These are phyloP conservation scores for Boletus fagicola DNA, from an alignment of 768 basidiomycete genomes.

Conservation along the genomic window DNA sequence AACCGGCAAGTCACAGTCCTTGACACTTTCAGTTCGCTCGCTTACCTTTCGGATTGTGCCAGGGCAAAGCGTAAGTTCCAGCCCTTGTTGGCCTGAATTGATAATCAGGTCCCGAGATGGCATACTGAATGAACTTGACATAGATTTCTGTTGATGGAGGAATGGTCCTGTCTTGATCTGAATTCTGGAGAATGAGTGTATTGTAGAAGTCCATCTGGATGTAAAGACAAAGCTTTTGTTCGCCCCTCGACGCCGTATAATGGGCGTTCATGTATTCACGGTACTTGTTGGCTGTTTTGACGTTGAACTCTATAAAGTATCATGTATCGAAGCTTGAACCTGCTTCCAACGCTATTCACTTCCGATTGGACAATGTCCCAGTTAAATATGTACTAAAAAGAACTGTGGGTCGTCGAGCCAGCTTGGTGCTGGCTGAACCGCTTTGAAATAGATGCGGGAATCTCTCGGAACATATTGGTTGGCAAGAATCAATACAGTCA, in stretches of 20 bases:
- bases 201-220: not conserved
- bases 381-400: too few relatives aligned
- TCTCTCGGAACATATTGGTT: too few relatives aligned
- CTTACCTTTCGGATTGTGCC: not conserved
- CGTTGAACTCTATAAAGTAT: not conserved
- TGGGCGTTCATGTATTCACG: not conserved
- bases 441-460: too few relatives aligned
- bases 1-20: constrained; percentile 26
- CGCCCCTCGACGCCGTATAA: too few relatives aligned
- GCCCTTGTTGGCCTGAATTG: not conserved
- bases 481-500: too few relatives aligned
- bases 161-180: too few relatives aligned
- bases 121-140: too few relatives aligned
- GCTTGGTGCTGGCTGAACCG: too few relatives aligned
- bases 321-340: not conserved
- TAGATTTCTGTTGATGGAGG: too few relatives aligned
- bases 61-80: constrained; percentile 14
- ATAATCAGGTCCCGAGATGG: too few relatives aligned
- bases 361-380: not conserved
- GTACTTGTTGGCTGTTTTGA: not conserved
- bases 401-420: too few relatives aligned
- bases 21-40: not conserved
- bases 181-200: not conserved
- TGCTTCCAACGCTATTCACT: not conserved
- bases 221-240: too few relatives aligned